Conservation (phyloP, 257 asterid species). For the Asclepias syriaca region DNA sequence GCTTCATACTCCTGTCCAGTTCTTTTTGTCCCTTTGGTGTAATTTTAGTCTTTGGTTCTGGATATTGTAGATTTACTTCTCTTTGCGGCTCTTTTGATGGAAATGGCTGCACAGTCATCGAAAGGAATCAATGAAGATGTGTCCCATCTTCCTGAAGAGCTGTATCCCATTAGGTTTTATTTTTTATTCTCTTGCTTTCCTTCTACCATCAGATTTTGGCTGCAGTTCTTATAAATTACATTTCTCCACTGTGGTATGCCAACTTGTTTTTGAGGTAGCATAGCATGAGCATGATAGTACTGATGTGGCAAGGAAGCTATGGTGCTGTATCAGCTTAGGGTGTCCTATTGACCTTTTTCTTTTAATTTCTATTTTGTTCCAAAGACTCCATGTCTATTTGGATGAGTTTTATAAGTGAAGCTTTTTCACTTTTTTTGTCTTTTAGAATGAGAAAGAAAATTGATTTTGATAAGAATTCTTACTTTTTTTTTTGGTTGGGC, state of each 20-base stretch:
- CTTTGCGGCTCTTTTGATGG: conserved; percentile 89
- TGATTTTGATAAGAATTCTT: background rate
- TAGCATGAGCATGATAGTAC: background rate
- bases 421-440: background rate
- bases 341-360: background rate
- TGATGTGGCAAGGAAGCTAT: background rate
- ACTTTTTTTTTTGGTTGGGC: background rate
- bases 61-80: conserved; percentile 75
- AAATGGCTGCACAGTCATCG: conserved; percentile 83
- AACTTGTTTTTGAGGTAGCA: background rate
- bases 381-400: background rate
- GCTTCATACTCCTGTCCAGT: background rate
- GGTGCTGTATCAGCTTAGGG: background rate
- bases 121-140: conserved; percentile 62
- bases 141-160: conserved; percentile 59
- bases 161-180: conserved; percentile 58
- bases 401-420: background rate
- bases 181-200: conserved; percentile 20
- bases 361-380: background rate
- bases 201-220: background rate
- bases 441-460: background rate
- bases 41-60: conserved; percentile 18
- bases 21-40: background rate
- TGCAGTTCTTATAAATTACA: background rate
- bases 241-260: background rate